Percentiles rank a stretch among this genome's conserved stretches.
These are phyloP conservation scores for Eutrema heterophyllum DNA, from an alignment of 345 rosid species.

Conservation along the genomic window DNA sequence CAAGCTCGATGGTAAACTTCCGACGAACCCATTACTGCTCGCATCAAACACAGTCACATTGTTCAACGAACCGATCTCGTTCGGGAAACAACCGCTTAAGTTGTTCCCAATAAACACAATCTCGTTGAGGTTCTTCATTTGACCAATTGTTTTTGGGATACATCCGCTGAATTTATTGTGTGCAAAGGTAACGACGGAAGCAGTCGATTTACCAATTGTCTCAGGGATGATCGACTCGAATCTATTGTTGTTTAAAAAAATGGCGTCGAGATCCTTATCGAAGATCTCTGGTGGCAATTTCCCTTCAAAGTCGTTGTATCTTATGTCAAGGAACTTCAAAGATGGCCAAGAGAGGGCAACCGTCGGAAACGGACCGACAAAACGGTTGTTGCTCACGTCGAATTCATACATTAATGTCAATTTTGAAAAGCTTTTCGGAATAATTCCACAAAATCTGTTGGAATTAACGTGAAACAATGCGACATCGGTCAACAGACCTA, in stretches of 20 bases:
- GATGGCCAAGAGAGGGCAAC: conserved; percentile 52
- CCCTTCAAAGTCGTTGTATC: conserved; percentile 83
- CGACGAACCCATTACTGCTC: conserved; percentile 45
- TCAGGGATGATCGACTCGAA: conserved; percentile 65
- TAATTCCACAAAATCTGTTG: conserved; percentile 79
- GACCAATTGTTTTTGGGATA: conserved; percentile 60
- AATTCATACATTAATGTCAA: conserved; percentile 67
- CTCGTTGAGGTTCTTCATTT: conserved; percentile 68
- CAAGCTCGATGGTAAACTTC: conserved; percentile 44
- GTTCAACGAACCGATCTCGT: conserved; percentile 48
- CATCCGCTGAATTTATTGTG: conserved; percentile 67
- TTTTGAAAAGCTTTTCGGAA: conserved; percentile 51
- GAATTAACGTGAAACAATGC: conserved; percentile 69
- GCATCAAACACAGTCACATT: conserved; percentile 60
- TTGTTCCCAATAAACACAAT: conserved; percentile 48
- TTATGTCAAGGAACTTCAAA: conserved; percentile 53
- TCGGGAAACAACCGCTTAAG: conserved; percentile 71
- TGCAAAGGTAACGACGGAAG: conserved; percentile 60
- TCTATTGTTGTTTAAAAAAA: conserved; percentile 78
- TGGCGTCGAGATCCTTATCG: conserved; percentile 50
- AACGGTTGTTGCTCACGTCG: conserved; percentile 82
- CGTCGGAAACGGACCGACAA: conserved; percentile 66
- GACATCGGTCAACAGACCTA: conserved; percentile 59
- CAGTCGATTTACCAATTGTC: conserved; percentile 59
- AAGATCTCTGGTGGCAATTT: conserved; percentile 51